Base-by-base conservation (phyloP, 495 filamentous ascomycete genomes). In the Penicillium egyptiacum region DNA sequence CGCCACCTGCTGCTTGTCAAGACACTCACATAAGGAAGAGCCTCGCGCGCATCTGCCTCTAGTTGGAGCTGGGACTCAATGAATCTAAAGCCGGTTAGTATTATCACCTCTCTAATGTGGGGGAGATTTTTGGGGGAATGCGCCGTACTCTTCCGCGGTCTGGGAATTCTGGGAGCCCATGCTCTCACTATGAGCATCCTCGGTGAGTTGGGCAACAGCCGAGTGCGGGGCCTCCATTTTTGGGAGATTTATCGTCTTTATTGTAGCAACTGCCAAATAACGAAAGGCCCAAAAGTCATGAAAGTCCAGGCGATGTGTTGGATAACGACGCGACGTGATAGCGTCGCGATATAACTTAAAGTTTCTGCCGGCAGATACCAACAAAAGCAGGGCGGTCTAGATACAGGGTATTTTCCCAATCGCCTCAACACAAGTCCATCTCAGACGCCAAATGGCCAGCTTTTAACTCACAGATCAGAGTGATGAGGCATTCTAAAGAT, bases 11-110 rank as follows among this genome's bases (percentile, higher is more conserved):
- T 23, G 26, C 26, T 25, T 40, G 17, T 16, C 22, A 1, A 11
- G 20, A 5, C 26, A 58, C 79, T 67, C 70, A 92, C 89, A 74
- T 96, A 99, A 60, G 95, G 95, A 28, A 99, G 82, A 57, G 87
- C 85, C 77, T 98, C 93, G 50, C 94, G 91, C 39, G 94, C 94
- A 73, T 99, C 94, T 20, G 86, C 88, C 75, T 99, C 94, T 53
- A 99, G 86, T 52, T 85, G 85, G 57, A 96, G 87, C 65, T 99
- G 94, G 53, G 84, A 86, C 59, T 89, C 83, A 64, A 98, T 92
- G 71, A 91, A 98, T 41, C 89, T 93, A 55, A 5, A 30, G 28
- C n/a, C 45, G 53, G 30, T 62, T 17, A 65, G 55, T 14, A 17
- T 20, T 20, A 7, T 54, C 10, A 25, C n/a, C 41, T 33, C n/a